Evolutionary conservation across 371 early-diverging fungal species (phyloP).

Genomic region (Mortierella sp.): DNA sequence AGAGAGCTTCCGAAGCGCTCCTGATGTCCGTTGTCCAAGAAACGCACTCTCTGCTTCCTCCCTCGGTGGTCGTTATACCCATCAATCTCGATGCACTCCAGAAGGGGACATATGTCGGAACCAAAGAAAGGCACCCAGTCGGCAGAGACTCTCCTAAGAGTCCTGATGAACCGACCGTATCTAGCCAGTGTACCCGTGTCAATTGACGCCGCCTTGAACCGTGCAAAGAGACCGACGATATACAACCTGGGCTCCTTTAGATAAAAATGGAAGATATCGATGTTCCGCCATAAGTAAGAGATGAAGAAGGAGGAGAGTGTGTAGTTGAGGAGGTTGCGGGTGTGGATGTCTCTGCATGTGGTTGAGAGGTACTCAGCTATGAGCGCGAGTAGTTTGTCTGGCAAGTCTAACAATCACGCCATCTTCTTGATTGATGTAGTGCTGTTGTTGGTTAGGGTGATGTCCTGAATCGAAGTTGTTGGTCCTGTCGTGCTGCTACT

Average conservation of each 20-base stretch:
- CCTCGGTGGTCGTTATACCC: not conserved
- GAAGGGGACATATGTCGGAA: not conserved
- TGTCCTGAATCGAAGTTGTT: not conserved
- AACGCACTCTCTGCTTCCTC: not conserved
- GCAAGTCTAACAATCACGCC: not conserved
- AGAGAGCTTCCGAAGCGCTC: not conserved
- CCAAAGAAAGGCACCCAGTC: not conserved
- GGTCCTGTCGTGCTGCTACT: not conserved
- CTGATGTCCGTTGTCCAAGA: not conserved
- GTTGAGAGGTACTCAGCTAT: not conserved
- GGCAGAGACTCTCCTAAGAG: not conserved
- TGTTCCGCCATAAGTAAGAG: not conserved
- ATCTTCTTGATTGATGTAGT: not conserved
- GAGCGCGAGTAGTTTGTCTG: not conserved
- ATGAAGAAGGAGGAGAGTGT: not conserved
- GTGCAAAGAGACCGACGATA: not conserved
- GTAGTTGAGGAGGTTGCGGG: not conserved
- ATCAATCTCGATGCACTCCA: not conserved
- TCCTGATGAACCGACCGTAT: not conserved
- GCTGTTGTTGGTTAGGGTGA: not conserved
- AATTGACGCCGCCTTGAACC: not conserved
- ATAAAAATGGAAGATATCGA: not conserved
- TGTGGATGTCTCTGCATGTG: not conserved
- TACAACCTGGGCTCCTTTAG: not conserved
- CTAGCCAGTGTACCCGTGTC: not conserved